phyloP scores from a whole-genome alignment of 2,329 filamentous ascomycete species.

The Phoma sp. region DNA sequence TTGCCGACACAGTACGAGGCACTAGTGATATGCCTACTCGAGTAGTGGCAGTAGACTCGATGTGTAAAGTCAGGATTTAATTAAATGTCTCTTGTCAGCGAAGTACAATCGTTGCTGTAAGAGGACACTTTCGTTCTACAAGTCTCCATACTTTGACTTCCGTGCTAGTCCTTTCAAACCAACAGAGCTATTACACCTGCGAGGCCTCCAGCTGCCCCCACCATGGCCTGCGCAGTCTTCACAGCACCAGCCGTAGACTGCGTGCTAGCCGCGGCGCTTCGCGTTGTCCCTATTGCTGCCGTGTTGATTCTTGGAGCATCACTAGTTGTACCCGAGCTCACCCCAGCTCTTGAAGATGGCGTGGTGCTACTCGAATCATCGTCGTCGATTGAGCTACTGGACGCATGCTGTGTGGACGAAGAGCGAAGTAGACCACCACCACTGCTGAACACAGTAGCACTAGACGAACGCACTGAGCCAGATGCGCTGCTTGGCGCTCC shows the following conservation, averaged over 20 bases:
- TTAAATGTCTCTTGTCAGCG: background rate
- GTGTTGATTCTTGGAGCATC: conserved; percentile 1
- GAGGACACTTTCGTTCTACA: no score
- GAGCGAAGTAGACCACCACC: background rate
- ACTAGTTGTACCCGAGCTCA: background rate
- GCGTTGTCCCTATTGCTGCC: background rate
- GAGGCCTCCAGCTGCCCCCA: conserved; percentile 9
- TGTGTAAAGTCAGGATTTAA: background rate
- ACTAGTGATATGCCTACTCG: no score
- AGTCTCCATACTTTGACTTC: no score
- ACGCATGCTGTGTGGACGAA: background rate
- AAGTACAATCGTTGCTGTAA: no score
- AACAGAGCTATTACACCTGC: conserved; percentile 6
- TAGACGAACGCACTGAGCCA: background rate
- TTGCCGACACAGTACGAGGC: no score
- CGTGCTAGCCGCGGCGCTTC: background rate
- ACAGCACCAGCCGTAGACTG: conserved; percentile 8
- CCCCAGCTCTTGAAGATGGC: background rate
- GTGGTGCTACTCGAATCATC: background rate
- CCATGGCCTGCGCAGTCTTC: conserved; percentile 4
- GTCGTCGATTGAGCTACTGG: background rate
- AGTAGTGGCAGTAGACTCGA: no score
- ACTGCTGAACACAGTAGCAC: background rate
- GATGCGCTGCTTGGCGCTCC: background rate
- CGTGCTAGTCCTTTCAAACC: background rate